These are phyloP conservation scores for Phyllosticta capitalensis DNA, from an alignment of 2,329 filamentous ascomycete species.

Conservation along the genomic window DNA sequence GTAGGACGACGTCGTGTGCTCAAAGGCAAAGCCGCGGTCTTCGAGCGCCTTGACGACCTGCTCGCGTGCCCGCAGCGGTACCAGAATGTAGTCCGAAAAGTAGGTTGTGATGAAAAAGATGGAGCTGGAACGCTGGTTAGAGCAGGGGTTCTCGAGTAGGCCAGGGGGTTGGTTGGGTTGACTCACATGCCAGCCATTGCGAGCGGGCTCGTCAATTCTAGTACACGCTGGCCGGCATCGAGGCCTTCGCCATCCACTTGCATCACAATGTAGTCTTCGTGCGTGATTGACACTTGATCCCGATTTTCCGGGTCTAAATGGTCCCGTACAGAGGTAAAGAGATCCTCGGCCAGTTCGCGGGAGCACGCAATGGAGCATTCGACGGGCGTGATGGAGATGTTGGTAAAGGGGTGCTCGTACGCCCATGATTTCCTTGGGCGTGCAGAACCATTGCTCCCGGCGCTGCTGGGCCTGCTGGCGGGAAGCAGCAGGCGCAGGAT, in stretches of 20 bases:
- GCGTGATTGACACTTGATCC: constrained; percentile 58
- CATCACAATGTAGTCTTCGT: constrained; percentile 78
- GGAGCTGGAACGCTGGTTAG: constrained; percentile 39
- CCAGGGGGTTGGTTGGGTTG: constrained; percentile 1
- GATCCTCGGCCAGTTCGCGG: constrained; percentile 57
- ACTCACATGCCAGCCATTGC: constrained; percentile 77
- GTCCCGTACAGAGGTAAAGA: constrained; percentile 65
- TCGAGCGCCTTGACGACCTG: constrained; percentile 70
- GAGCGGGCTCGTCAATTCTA: constrained; percentile 83
- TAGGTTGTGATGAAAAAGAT: constrained; percentile 99
- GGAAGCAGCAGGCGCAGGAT: constrained; percentile 80
- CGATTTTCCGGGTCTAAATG: constrained; percentile 43
- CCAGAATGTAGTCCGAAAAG: constrained; percentile 93
- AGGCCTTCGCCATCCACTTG: constrained; percentile 84
- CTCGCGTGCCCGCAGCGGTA: constrained; percentile 63
- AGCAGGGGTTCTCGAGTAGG: not conserved
- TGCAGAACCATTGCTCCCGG: constrained; percentile 22
- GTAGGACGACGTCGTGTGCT: constrained; percentile 52
- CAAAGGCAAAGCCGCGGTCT: constrained; percentile 74
- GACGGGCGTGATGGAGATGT: constrained; percentile 83
- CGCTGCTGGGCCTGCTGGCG: constrained; percentile 21
- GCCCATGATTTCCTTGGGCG: constrained; percentile 34
- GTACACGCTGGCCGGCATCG: constrained; percentile 81
- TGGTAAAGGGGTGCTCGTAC: constrained; percentile 69
- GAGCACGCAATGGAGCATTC: constrained; percentile 92